phyloP scores from a whole-genome alignment of 768 basidiomycete species.

The Cyathus striatus region DNA sequence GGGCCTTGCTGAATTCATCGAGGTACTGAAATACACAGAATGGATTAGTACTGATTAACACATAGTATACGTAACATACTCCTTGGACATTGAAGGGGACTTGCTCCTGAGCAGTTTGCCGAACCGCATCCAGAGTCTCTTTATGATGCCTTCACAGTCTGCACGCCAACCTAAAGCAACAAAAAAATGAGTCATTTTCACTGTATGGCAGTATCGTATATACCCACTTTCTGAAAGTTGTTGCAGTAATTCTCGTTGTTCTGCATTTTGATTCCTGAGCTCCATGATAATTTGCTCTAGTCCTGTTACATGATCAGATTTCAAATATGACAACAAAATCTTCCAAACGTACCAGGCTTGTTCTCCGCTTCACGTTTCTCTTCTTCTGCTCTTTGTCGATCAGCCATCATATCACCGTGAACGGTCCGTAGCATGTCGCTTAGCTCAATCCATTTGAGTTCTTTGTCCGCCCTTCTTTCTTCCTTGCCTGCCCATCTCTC shows the following conservation, averaged over 20 bases:
- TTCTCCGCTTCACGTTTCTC: conserved; percentile 44
- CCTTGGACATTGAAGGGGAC: conserved; percentile 82
- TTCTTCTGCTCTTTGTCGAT: conserved; percentile 47
- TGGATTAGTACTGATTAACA: background rate
- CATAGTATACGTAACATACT: conserved; percentile 35
- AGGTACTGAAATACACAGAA: conserved; percentile 50
- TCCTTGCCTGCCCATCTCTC: conserved; percentile 61
- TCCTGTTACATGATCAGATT: conserved; percentile 25
- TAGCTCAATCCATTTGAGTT: conserved; percentile 49
- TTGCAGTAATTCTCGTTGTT: conserved; percentile 52
- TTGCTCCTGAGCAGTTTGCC: conserved; percentile 67
- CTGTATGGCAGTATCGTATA: background rate
- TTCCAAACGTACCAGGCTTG: conserved; percentile 46
- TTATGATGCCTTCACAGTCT: conserved; percentile 60
- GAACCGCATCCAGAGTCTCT: conserved; percentile 64
- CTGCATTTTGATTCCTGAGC: conserved; percentile 51
- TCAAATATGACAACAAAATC: background rate
- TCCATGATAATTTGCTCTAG: conserved; percentile 58
- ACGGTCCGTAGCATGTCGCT: conserved; percentile 59
- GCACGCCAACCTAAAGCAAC: conserved; percentile 53
- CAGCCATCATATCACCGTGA: conserved; percentile 48
- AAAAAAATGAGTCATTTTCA: conserved; percentile 7
- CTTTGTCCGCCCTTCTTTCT: conserved; percentile 52
- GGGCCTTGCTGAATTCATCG: conserved; percentile 82
- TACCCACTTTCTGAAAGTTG: conserved; percentile 54